phyloP scores from a whole-genome alignment of 768 basidiomycete species.

The Pulveroboletus sp. region DNA sequence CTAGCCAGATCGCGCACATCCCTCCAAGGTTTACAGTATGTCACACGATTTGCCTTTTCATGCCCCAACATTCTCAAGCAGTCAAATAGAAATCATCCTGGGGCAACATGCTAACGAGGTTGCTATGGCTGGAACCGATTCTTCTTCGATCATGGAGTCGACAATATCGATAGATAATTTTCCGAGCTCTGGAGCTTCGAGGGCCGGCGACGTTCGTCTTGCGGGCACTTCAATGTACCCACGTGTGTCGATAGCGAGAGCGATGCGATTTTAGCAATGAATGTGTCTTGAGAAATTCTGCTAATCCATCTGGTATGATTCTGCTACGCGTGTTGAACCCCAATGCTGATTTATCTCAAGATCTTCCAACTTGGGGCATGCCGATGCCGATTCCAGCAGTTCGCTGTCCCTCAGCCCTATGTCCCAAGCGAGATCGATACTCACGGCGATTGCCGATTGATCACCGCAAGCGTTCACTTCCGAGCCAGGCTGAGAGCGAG shows the following conservation, averaged over 20 bases:
- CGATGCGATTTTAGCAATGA: background rate
- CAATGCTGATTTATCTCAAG: constrained; percentile 3
- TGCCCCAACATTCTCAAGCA: background rate
- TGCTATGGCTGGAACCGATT: background rate
- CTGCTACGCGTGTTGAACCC: constrained; percentile 2
- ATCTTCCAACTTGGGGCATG: constrained; percentile 8
- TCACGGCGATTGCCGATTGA: background rate
- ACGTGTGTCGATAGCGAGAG: constrained; percentile 7
- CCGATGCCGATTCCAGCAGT: background rate
- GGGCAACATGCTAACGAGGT: background rate
- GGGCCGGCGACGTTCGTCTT: background rate
- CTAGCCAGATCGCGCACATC: no score
- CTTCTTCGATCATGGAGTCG: constrained; percentile 2
- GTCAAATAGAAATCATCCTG: background rate
- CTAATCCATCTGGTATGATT: constrained; percentile 8
- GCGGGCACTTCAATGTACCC: background rate
- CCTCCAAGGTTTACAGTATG: no score
- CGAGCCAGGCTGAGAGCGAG: no score
- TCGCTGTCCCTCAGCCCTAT: constrained; percentile 1
- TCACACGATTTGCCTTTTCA: background rate
- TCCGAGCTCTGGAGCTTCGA: no score
- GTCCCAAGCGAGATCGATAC: background rate
- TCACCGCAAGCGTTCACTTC: no score
- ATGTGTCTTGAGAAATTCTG: background rate
- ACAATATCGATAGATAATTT: background rate